A percentile compares a stretch with the other conserved stretches of the same genome.
These are phyloP conservation scores for Monosporascus sp. DNA, from an alignment of 2,329 filamentous ascomycete genomes.

Conservation along the genomic window DNA sequence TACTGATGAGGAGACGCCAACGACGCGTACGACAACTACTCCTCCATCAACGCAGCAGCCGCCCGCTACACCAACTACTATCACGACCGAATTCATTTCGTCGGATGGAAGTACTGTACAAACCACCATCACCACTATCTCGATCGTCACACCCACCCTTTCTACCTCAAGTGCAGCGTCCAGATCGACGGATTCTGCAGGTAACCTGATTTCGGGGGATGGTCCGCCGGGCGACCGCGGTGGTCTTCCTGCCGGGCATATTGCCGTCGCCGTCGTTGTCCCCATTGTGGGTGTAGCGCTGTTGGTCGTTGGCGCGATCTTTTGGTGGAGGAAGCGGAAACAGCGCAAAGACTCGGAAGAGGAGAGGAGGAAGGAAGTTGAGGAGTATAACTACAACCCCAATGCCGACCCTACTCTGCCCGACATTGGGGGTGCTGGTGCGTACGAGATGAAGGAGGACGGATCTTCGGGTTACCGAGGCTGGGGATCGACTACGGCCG, in stretches of 20 bases:
- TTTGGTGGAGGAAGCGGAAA: constrained; percentile 86
- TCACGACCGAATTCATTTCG: constrained; percentile 2
- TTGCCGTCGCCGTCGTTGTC: constrained; percentile 89
- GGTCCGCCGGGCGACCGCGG: constrained; percentile 31
- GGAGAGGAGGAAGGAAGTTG: constrained; percentile 87
- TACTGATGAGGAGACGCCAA: background rate
- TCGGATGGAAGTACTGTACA: constrained; percentile 3
- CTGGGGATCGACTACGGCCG: constrained; percentile 76
- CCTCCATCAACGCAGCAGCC: constrained; percentile 6
- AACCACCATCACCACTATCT: constrained; percentile 18
- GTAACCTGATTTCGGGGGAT: constrained; percentile 11
- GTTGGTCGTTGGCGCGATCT: constrained; percentile 69
- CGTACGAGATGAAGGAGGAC: constrained; percentile 75
- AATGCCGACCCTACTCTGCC: constrained; percentile 83
- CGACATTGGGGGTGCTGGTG: constrained; percentile 37
- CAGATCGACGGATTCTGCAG: constrained; percentile 12
- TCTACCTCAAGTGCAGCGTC: constrained; percentile 4
- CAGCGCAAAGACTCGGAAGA: constrained; percentile 80
- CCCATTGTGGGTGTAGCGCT: constrained; percentile 85
- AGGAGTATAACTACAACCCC: constrained; percentile 97
- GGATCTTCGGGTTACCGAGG: constrained; percentile 78
- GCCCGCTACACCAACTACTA: constrained; percentile 4
- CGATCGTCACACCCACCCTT: constrained; percentile 14
- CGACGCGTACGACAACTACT: constrained; percentile 4
- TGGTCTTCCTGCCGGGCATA: constrained; percentile 61